Percentiles rank a stretch among this genome's conserved stretches.
These are phyloP conservation scores for Colletotrichum sp. DNA, from an alignment of 2,329 filamentous ascomycete genomes.

Conservation along the genomic window DNA sequence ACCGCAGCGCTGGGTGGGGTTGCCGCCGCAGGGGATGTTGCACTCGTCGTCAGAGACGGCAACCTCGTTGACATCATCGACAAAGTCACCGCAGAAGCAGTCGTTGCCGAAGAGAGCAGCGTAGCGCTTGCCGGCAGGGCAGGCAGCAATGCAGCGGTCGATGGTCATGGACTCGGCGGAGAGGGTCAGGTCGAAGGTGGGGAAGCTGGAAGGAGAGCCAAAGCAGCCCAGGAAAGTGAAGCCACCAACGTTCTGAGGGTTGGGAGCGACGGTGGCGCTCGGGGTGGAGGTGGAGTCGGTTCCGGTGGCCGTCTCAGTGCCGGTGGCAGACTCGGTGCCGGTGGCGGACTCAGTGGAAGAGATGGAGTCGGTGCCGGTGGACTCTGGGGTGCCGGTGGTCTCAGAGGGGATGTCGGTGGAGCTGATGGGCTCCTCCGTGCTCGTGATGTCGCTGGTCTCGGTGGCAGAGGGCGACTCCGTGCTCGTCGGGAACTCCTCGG, in stretches of 20 bases:
- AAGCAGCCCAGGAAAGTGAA: constrained; percentile 32
- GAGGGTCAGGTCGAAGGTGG: constrained; percentile 23
- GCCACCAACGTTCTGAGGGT: constrained; percentile 16
- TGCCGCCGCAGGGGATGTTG: constrained; percentile 43
- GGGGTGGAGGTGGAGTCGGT: neutral
- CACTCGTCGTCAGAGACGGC: constrained; percentile 29
- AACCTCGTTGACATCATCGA: constrained; percentile 15
- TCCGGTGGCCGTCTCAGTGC: neutral
- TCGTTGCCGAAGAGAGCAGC: constrained; percentile 9
- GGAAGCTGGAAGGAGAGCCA: constrained; percentile 29
- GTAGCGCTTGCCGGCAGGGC: constrained; percentile 20
- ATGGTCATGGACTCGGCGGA: constrained; percentile 24
- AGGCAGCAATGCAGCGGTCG: constrained; percentile 28
- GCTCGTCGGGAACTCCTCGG: neutral
- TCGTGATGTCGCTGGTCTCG: neutral
- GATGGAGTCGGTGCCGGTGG: neutral
- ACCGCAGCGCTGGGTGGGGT: constrained; percentile 44
- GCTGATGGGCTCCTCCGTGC: neutral
- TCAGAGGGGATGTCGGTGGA: neutral
- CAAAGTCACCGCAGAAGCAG: constrained; percentile 27
- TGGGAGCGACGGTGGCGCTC: neutral
- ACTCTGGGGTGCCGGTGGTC: neutral
- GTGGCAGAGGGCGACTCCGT: neutral
- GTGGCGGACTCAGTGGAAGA: neutral
- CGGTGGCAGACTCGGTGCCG: neutral